Percentiles rank a stretch among this genome's conserved stretches.
Evolutionary conservation across 352 stramenopile genomes (phyloP).

Genomic region (Albugo candida): DNA sequence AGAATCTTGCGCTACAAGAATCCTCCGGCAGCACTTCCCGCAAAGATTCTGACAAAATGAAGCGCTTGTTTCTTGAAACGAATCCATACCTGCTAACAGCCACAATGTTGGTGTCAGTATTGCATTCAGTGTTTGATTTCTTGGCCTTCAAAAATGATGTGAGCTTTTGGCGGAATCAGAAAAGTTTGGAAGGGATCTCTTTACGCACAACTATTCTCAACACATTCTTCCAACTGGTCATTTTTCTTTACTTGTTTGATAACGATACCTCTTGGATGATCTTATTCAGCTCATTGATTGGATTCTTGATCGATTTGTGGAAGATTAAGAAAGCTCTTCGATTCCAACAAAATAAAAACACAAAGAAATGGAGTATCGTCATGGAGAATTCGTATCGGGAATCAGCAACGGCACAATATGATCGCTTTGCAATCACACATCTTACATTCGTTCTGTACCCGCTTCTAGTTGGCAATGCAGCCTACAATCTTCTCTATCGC

Average conservation of each 20-base stretch:
- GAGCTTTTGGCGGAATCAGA: conserved; percentile 96
- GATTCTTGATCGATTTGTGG: conserved; percentile 79
- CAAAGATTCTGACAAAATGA: conserved; percentile 85
- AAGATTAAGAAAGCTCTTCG: conserved; percentile 88
- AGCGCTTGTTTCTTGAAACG: conserved; percentile 92
- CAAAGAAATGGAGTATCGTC: conserved; percentile 62
- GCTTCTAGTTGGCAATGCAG: conserved; percentile 84
- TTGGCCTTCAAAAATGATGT: conserved; percentile 98
- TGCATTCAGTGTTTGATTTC: conserved; percentile 98
- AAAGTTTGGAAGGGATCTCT: conserved; percentile 89
- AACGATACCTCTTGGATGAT: conserved; percentile 95
- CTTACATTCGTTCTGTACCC: conserved; percentile 72
- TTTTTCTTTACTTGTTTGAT: conserved; percentile 96
- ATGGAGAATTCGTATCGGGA: conserved; percentile 68
- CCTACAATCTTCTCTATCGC: conserved; percentile 86
- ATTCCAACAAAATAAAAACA: conserved; percentile 46
- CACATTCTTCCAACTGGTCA: conserved; percentile 93
- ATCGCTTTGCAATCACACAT: conserved; percentile 67
- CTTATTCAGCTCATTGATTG: conserved; percentile 65
- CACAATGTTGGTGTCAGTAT: conserved; percentile 86
- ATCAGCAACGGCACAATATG: conserved; percentile 63
- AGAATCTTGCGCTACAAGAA: conserved; percentile 85
- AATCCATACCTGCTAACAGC: conserved; percentile 92
- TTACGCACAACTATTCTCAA: conserved; percentile 89
- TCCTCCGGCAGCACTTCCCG: conserved; percentile 77